phyloP scores from a whole-genome alignment of 352 stramenopile species.

The Pythium brassicae region DNA sequence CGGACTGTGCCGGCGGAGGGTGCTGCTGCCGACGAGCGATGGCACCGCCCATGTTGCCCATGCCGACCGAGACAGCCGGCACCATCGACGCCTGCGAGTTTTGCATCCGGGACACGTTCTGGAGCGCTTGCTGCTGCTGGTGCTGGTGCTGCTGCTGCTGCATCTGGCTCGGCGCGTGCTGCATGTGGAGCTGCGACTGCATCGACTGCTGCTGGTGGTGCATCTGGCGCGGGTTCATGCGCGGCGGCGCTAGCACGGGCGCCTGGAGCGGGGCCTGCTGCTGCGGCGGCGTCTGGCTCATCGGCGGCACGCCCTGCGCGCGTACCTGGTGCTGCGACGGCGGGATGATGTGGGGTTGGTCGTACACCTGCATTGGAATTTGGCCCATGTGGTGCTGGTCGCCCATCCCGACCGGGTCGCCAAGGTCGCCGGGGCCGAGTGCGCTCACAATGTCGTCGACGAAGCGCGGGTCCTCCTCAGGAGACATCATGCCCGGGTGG shows the following conservation, averaged over 20 bases:
- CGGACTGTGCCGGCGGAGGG: conserved; percentile 11
- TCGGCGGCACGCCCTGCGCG: conserved; percentile 22
- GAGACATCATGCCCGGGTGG: conserved; percentile 44
- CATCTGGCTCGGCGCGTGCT: conserved; percentile 9
- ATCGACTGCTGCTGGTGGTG: conserved; percentile 14
- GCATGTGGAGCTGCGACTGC: conserved; percentile 17
- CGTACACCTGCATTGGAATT: conserved; percentile 52
- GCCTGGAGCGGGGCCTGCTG: conserved; percentile 24
- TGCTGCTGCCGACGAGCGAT: conserved; percentile 9
- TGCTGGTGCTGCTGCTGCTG: conserved; percentile 5
- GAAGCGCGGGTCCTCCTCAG: conserved; percentile 63
- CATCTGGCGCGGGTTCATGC: conserved; percentile 17
- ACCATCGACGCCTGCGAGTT: conserved; percentile 9
- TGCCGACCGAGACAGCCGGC: conserved; percentile 4
- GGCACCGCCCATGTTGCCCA: conserved; percentile 3
- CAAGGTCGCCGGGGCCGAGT: conserved; percentile 48
- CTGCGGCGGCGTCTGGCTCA: conserved; percentile 25
- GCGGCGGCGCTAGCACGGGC: conserved; percentile 11
- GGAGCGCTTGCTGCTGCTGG: conserved; percentile 6
- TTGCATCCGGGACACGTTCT: conserved; percentile 13
- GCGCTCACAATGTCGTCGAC: conserved; percentile 67
- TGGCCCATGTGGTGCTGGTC: conserved; percentile 48
- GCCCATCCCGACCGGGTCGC: conserved; percentile 31
- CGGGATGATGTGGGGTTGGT: conserved; percentile 54
- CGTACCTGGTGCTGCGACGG: conserved; percentile 29